Evolutionary conservation across 495 filamentous ascomycete species (phyloP).

Genomic region (Tuber melanosporum): DNA sequence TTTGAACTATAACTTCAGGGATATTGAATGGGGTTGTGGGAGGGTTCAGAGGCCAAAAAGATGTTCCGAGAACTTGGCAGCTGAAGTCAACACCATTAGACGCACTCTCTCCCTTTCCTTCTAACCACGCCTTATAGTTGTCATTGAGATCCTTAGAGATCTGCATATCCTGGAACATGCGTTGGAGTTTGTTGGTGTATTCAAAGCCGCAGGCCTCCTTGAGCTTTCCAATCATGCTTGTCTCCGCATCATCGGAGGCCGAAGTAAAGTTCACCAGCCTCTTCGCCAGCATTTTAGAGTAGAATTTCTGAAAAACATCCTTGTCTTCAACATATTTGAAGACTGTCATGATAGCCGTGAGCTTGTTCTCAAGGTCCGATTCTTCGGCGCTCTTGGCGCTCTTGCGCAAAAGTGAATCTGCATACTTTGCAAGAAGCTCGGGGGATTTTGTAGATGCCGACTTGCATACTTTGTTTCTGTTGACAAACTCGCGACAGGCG

Average conservation of each 20-base stretch:
- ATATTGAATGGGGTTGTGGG: slow-evolving; percentile 80
- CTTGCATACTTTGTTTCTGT: slow-evolving; percentile 91
- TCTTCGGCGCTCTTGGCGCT: slow-evolving; percentile 86
- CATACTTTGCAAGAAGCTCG: slow-evolving; percentile 89
- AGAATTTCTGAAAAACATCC: slow-evolving; percentile 99
- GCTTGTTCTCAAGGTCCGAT: slow-evolving; percentile 79
- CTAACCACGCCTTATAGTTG: slow-evolving; percentile 65
- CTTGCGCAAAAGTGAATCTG: slow-evolving; percentile 90
- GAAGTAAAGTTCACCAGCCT: slow-evolving; percentile 90
- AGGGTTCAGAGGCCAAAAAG: slow-evolving; percentile 90
- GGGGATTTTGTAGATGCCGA: slow-evolving; percentile 85
- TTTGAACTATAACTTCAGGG: slow-evolving; percentile 74
- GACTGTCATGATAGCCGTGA: slow-evolving; percentile 97
- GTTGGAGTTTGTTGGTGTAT: slow-evolving; percentile 98
- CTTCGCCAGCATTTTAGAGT: slow-evolving; percentile 92
- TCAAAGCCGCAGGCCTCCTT: slow-evolving; percentile 98
- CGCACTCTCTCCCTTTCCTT: slow-evolving; percentile 48
- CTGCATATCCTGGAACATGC: slow-evolving; percentile 99
- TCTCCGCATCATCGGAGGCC: slow-evolving; percentile 94
- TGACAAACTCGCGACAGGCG: slow-evolving; percentile 95
- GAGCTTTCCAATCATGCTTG: slow-evolving; percentile 98
- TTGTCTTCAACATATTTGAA: slow-evolving; percentile 99
- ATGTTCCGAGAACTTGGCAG: slow-evolving; percentile 71
- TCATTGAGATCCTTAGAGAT: slow-evolving; percentile 94
- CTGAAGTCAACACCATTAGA: slow-evolving; percentile 39